phyloP scores from a whole-genome alignment of 345 rosid genomes.

The Trapa incisa region DNA sequence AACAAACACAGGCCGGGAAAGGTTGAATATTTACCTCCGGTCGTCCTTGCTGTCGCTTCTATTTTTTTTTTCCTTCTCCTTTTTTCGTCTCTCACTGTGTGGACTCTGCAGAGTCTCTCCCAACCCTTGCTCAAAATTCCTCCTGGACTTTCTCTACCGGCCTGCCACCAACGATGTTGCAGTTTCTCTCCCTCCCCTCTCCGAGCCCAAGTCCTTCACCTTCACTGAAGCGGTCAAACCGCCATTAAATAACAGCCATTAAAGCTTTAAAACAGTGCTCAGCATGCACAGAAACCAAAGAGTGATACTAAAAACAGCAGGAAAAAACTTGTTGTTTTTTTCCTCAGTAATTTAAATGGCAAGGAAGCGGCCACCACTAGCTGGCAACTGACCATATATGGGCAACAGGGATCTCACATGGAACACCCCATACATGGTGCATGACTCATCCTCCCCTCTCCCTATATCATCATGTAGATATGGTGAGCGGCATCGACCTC shows the following conservation, averaged over 20 bases:
- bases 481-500: too few species aligned
- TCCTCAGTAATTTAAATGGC: background rate
- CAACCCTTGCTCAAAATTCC: too few species aligned
- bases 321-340: background rate
- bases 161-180: too few species aligned
- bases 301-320: too few species aligned
- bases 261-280: background rate
- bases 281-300: too few species aligned
- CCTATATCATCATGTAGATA: background rate
- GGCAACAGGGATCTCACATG: too few species aligned
- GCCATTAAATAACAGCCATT: background rate
- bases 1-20: too few species aligned
- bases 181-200: too few species aligned
- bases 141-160: too few species aligned
- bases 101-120: too few species aligned
- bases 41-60: background rate
- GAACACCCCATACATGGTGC: background rate
- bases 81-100: constrained; percentile 2
- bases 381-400: constrained; percentile 4
- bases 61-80: background rate
- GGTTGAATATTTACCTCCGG: background rate
- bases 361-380: background rate
- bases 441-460: constrained; percentile 5
- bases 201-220: constrained; percentile 1
- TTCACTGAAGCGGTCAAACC: constrained; percentile 25